A percentile compares a stretch with the other conserved stretches of the same genome.
These are phyloP conservation scores for Geotrichum klebahnii DNA, from an alignment of 1,139 yeast genomes.

Conservation along the genomic window DNA sequence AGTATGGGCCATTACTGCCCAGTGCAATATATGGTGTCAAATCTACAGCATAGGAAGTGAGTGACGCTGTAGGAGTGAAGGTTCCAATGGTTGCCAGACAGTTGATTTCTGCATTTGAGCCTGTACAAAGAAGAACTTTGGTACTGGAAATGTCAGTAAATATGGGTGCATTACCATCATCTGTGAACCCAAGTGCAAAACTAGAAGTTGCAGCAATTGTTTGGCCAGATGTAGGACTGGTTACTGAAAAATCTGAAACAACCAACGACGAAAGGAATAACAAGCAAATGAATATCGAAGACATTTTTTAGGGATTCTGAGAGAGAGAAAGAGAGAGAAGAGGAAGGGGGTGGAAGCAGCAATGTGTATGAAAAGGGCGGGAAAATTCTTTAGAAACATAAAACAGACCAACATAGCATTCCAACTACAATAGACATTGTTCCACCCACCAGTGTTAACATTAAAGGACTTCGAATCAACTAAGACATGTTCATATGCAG, in stretches of 20 bases:
- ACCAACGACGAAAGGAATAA: not conserved
- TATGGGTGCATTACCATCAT: conserved; percentile 49
- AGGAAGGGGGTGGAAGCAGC: no score
- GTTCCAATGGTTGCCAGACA: conserved; percentile 43
- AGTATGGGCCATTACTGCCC: conserved; percentile 64
- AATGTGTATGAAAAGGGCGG: no score
- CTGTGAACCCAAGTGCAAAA: conserved; percentile 59
- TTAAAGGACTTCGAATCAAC: no score
- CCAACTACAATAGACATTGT: no score
- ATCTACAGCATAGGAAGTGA: conserved; percentile 3
- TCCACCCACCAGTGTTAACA: no score
- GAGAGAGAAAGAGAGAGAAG: no score
- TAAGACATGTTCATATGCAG: no score
- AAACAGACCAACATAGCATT: no score
- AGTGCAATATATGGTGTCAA: conserved; percentile 25
- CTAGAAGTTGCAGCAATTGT: conserved; percentile 50
- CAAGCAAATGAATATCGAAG: no score
- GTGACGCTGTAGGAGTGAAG: conserved; percentile 30
- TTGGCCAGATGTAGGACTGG: conserved; percentile 49
- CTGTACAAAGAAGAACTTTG: conserved; percentile 64
- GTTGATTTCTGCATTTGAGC: conserved; percentile 50
- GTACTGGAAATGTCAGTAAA: conserved; percentile 46
- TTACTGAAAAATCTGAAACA: not conserved
- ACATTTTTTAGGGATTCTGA: no score
- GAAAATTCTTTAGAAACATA: no score